Base-by-base conservation (phyloP, 1,139 yeast species). In the Candida sanyaensis region DNA sequence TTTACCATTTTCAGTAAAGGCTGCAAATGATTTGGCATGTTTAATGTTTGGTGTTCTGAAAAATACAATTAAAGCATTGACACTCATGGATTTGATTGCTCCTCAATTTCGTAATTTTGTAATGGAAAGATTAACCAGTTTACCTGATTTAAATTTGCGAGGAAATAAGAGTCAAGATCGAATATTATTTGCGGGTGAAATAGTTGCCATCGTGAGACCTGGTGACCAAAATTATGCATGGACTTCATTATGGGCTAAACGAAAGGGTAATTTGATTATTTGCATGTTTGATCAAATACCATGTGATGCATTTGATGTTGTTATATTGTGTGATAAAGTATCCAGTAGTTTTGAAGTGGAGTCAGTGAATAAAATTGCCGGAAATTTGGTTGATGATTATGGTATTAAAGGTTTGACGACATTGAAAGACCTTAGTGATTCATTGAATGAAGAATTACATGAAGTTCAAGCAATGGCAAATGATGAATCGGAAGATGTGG, bases 1-100 rank as follows among this genome's bases (percentile, higher is more conserved):
- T n/a, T 76, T 80, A 43, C 97, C 97, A 0, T 92, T 95, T 90
- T 68, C 75, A 21, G 80, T 92, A 41, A 81, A 82, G 56, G 92
- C 96, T 6, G 92, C 96, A 7, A 92, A 92, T 61, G 97, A 92
- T 65, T 73, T 90, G 57, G 96, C 97, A 0, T 88, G 96, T 61
- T 75, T 90, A 54, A 84, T 88, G 73, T 88, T 91, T 69, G 97
- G 97, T 13, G 83, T 88, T 9, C 83, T 88, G 50, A 83, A 84
- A 58, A 74, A 73, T 30, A 84, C 86, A 43, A 73, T 91, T 43
- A 77, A 79, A 42, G 77, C 84, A 13, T 66, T 86, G 46, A 80
- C 90, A 0, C 73, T 92, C 40, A 73, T 88, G 71, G 96, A 89
- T 62, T 75, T 90, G 52, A 82, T 91, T 32, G 88, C 91, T 11